Evolutionary conservation across 805 yeast species (phyloP).

Genomic region (Metschnikowia vanudenii): DNA sequence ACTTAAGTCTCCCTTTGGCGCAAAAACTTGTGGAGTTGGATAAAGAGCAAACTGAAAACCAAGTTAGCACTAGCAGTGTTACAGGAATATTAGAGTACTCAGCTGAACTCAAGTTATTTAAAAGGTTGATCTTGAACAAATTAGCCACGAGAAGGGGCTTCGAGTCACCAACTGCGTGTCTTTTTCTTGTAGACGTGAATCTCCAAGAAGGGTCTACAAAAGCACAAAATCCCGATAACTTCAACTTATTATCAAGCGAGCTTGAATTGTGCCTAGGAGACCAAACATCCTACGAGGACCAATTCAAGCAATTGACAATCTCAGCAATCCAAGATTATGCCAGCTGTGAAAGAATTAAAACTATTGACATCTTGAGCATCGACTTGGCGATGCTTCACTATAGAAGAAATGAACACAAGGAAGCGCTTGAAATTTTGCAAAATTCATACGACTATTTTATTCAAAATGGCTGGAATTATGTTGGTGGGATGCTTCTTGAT

Average conservation of each 20-base stretch:
- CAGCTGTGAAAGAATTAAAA: constrained; percentile 52
- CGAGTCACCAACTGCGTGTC: constrained; percentile 25
- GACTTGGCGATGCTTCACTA: constrained; percentile 75
- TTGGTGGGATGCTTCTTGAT: constrained; percentile 65
- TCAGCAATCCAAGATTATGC: constrained; percentile 53
- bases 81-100: constrained; percentile 36
- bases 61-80: constrained; percentile 15
- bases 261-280: constrained; percentile 15
- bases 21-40: constrained; percentile 26
- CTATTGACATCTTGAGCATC: constrained; percentile 70
- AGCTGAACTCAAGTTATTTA: constrained; percentile 50
- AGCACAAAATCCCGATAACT: background rate
- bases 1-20: constrained; percentile 27
- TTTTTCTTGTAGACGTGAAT: constrained; percentile 10
- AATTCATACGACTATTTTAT: constrained; percentile 69
- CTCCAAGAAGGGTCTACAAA: constrained; percentile 1
- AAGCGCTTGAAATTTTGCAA: constrained; percentile 61
- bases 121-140: constrained; percentile 35
- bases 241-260: constrained; percentile 18
- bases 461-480: constrained; percentile 68
- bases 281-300: constrained; percentile 22
- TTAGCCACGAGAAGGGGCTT: constrained; percentile 14
- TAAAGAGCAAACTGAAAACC: constrained; percentile 13
- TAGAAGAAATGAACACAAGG: constrained; percentile 52
- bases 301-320: constrained; percentile 55